Conservation (phyloP, 495 filamentous ascomycete species). For the Sphaerosporella brunnea region DNA sequence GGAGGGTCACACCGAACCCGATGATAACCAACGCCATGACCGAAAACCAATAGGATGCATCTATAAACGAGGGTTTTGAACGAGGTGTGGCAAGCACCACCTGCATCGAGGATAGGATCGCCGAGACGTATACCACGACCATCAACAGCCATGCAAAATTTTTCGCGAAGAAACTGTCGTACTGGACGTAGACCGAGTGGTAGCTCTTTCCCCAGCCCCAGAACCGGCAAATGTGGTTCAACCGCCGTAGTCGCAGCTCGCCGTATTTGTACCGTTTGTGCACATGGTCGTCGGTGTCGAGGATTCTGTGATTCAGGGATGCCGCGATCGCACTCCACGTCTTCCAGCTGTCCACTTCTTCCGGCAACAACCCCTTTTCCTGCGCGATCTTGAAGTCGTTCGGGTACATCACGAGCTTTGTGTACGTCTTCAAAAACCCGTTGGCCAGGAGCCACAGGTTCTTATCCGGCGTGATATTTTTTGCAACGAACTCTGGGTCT, state of each 20-base stretch:
- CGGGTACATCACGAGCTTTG: conserved; percentile 27
- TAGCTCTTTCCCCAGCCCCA: conserved; percentile 8
- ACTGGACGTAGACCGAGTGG: conserved; percentile 11
- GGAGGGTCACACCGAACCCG: not conserved
- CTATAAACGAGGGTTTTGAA: not conserved
- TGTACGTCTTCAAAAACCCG: conserved; percentile 31
- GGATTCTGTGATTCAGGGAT: not conserved
- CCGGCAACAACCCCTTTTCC: conserved; percentile 22
- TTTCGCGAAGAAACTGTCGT: conserved; percentile 22
- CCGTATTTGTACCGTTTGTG: conserved; percentile 28
- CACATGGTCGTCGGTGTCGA: not conserved
- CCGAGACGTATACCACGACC: conserved; percentile 23
- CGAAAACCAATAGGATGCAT: not conserved
- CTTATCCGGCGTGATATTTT: conserved; percentile 17
- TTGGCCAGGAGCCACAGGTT: conserved; percentile 23
- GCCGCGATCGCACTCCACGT: conserved; percentile 12
- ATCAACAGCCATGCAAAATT: conserved; percentile 26
- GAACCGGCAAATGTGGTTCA: conserved; percentile 26
- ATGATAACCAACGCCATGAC: not conserved
- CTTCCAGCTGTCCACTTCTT: conserved; percentile 13
- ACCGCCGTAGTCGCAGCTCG: conserved; percentile 27
- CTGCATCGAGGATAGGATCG: conserved; percentile 28
- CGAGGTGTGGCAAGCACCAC: conserved; percentile 16
- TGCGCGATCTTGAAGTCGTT: conserved; percentile 30
- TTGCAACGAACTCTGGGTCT: conserved; percentile 32